Evolutionary conservation across 495 filamentous ascomycete species (phyloP).

Genomic region (Tirmania nivea): DNA sequence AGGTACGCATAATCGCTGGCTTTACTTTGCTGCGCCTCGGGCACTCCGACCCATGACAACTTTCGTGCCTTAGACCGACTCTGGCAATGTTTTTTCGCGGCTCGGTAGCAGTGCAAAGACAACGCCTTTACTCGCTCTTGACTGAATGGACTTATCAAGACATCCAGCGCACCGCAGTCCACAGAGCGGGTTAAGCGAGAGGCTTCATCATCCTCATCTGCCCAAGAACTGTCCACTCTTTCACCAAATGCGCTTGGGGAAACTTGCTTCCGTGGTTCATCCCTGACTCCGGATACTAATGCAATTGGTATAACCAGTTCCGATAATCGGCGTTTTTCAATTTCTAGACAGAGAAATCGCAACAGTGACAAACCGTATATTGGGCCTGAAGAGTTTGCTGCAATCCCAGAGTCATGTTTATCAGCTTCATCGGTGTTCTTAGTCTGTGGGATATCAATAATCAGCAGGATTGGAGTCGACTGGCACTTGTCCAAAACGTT

Average conservation of each 20-base stretch:
- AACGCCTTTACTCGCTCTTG: constrained; percentile 46
- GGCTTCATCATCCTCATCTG: constrained; percentile 16
- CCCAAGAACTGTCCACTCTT: constrained; percentile 13
- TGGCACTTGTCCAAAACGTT: constrained; percentile 41
- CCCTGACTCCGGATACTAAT: constrained; percentile 23
- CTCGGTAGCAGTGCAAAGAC: constrained; percentile 61
- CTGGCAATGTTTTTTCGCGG: constrained; percentile 40
- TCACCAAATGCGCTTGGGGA: neutral
- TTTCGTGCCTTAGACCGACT: constrained; percentile 53
- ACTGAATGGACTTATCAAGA: constrained; percentile 55
- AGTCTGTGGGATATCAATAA: constrained; percentile 46
- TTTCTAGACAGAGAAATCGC: constrained; percentile 44
- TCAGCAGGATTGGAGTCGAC: constrained; percentile 49
- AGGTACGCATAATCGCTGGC: constrained; percentile 47
- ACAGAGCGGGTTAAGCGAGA: constrained; percentile 27
- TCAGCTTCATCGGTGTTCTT: constrained; percentile 24
- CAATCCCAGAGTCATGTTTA: constrained; percentile 19
- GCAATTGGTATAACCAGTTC: constrained; percentile 55
- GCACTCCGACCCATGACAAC: constrained; percentile 66
- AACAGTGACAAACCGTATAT: constrained; percentile 48
- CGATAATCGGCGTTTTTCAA: constrained; percentile 46
- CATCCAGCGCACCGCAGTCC: constrained; percentile 68
- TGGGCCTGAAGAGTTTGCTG: constrained; percentile 24
- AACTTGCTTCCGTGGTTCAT: neutral
- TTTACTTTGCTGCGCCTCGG: constrained; percentile 7